Evolutionary conservation across 495 filamentous ascomycete genomes (phyloP), one percentile per base, ranked within the genome.

Genomic region (Entonaema liquescens): DNA sequence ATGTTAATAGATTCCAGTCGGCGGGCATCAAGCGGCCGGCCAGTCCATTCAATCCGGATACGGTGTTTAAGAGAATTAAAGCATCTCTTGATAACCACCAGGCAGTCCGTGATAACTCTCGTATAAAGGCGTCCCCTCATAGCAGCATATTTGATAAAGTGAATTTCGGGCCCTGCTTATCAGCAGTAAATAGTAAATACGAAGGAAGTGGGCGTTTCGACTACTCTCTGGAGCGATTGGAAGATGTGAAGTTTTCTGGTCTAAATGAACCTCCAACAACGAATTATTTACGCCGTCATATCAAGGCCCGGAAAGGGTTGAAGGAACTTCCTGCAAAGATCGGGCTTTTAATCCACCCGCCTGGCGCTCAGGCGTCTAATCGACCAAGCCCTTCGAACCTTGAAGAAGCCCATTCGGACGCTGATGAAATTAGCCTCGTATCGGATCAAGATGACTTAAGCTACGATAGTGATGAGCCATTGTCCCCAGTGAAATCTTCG

Each of bases 401-500:
- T 5, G 76, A 79, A n/a, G 80, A 80, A 13, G 65, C 70, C 47
- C 49, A 79, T 5, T 83, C 84, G 25, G 83, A 86, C 47, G 79
- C 82, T 0, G 84, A 84, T 28, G 78, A 80, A 33, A 76, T 75
- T 11, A 85, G 83, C 70, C 75, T 79, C 55, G 69, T 78, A 19
- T 86, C 85, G 15, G 84, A 85, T 57, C 81, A 82, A 49, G 86
- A 86, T 29, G 82, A 84, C 49, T 76, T 75, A 4, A 87, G 81
- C 59, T 79, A 82, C 55, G 73, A 73, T 0, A 78, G 76, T n/a
- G 82, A 82, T 19, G 82, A 81, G n/a, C 74, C 72, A 19, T 73
- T 72, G 2, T 84, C 82, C 9, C 82, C 83, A 5, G 78, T 79
- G 5, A 85, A 83, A 53, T 83, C 81, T 6, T 47, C 55, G 17